phyloP scores from a whole-genome alignment of 164 flowering plant genomes.

The Magnolia sinica region DNA sequence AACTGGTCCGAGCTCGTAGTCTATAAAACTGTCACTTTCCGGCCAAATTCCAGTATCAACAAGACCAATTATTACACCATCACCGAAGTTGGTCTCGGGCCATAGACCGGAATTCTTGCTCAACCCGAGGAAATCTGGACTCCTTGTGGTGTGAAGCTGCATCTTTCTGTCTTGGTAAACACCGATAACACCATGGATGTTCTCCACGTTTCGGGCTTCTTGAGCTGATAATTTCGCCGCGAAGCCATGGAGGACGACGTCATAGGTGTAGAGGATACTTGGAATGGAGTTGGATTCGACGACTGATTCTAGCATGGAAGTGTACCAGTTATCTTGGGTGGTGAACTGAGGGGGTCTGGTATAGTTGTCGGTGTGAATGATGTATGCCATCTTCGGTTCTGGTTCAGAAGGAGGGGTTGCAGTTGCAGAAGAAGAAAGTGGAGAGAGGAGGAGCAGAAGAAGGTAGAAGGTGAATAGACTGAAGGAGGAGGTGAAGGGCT shows the following conservation, averaged over 20 bases:
- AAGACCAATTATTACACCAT: slow-evolving; percentile 1
- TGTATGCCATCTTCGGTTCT: not conserved
- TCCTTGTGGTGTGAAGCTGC: slow-evolving; percentile 3
- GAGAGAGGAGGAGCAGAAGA: not conserved
- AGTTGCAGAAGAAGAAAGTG: not conserved
- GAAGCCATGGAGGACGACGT: not conserved
- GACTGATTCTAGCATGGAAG: not conserved
- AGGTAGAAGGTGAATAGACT: not conserved
- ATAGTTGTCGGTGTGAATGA: slow-evolving; percentile 8
- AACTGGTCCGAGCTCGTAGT: slow-evolving; percentile 4
- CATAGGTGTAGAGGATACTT: not conserved
- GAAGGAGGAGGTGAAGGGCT: not conserved
- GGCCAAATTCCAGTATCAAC: slow-evolving; percentile 14
- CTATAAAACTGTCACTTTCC: slow-evolving; percentile 1
- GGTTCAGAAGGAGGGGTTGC: not conserved
- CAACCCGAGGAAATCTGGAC: not conserved
- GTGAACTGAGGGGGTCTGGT: not conserved
- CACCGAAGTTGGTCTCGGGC: slow-evolving; percentile 6
- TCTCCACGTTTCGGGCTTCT: not conserved
- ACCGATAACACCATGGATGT: not conserved
- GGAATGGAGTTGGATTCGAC: not conserved
- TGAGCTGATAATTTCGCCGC: not conserved
- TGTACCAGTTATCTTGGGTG: slow-evolving; percentile 3
- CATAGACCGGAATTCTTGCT: not conserved
- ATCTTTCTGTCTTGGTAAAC: not conserved